Percentiles rank a stretch among this genome's conserved stretches.
Conservation (phyloP, 2,329 filamentous ascomycete genomes). For the Polytolypa hystricis region DNA sequence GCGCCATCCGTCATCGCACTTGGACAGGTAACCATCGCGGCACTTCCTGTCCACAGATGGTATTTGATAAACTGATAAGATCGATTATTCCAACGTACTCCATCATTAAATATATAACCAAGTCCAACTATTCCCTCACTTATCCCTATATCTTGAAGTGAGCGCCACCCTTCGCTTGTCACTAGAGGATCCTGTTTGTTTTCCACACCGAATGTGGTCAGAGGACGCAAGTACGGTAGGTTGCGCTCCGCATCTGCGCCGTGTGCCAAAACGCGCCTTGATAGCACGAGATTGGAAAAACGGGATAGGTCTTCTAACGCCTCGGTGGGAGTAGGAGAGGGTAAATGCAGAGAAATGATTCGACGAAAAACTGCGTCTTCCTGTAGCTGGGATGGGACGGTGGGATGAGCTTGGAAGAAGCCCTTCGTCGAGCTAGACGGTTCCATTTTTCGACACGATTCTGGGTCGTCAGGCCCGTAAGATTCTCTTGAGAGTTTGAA, state of each 20-base stretch:
- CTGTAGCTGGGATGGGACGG: constrained; percentile 12
- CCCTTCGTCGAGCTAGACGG: constrained; percentile 16
- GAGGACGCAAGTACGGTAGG: constrained; percentile 13
- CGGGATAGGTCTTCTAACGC: constrained; percentile 14
- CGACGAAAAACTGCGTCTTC: constrained; percentile 15
- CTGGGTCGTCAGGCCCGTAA: no score
- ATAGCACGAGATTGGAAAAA: constrained; percentile 15
- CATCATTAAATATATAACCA: constrained; percentile 11
- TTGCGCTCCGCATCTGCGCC: constrained; percentile 16
- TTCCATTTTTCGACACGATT: constrained; percentile 14
- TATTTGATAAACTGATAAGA: constrained; percentile 16
- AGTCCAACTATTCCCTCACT: constrained; percentile 17
- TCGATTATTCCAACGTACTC: constrained; percentile 13
- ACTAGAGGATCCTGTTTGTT: constrained; percentile 17
- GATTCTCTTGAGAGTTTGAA: no score
- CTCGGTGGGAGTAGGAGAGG: constrained; percentile 12
- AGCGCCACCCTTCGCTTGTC: constrained; percentile 19
- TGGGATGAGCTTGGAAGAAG: constrained; percentile 17
- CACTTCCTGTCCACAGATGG: constrained; percentile 16
- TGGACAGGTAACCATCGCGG: constrained; percentile 19
- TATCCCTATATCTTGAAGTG: constrained; percentile 16
- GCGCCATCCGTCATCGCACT: constrained; percentile 21
- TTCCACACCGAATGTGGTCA: constrained; percentile 17
- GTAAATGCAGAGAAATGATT: constrained; percentile 15
- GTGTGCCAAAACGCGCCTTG: constrained; percentile 10